phyloP scores from a whole-genome alignment of 352 stramenopile species.

The Phytophthora boehmeriae region DNA sequence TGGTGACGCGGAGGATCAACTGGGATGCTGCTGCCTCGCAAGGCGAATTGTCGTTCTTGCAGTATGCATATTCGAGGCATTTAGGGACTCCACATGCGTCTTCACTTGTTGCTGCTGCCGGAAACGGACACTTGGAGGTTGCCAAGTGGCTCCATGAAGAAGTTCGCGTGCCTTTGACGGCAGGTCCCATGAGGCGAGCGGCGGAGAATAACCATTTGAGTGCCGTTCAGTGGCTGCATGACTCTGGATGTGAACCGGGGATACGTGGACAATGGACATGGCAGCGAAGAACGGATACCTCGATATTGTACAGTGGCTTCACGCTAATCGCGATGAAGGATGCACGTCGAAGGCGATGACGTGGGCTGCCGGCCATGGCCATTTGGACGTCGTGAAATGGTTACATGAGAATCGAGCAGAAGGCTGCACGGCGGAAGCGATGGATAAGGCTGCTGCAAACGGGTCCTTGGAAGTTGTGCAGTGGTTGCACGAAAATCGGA shows the following conservation, averaged over 20 bases:
- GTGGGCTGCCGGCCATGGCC: constrained; percentile 21
- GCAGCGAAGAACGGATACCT: constrained; percentile 20
- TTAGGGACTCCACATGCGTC: constrained; percentile 5
- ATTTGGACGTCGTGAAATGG: constrained; percentile 31
- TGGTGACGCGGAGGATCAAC: constrained; percentile 9
- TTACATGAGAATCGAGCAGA: constrained; percentile 21
- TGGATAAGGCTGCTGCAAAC: constrained; percentile 21
- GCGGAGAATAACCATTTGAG: constrained; percentile 21
- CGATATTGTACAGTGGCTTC: constrained; percentile 32
- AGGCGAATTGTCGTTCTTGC: constrained; percentile 25
- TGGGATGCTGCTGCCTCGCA: constrained; percentile 18
- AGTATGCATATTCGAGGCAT: constrained; percentile 21
- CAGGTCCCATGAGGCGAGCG: constrained; percentile 26
- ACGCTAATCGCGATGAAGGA: constrained; percentile 24
- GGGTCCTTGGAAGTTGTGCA: constrained; percentile 16
- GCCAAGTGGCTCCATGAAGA: constrained; percentile 26
- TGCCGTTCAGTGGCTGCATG: constrained; percentile 31
- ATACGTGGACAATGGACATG: constrained; percentile 18
- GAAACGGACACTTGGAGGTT: constrained; percentile 29
- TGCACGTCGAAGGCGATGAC: constrained; percentile 29
- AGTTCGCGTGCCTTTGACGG: constrained; percentile 12
- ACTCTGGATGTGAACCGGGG: constrained; percentile 8
- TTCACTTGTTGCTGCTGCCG: constrained; percentile 19
- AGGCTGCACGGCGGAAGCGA: constrained; percentile 22
- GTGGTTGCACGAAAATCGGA: constrained; percentile 25